Percentiles rank a stretch among this genome's conserved stretches.
Conservation (phyloP, 1,284 basidiomycete species). For the Marasmius fiardii region DNA sequence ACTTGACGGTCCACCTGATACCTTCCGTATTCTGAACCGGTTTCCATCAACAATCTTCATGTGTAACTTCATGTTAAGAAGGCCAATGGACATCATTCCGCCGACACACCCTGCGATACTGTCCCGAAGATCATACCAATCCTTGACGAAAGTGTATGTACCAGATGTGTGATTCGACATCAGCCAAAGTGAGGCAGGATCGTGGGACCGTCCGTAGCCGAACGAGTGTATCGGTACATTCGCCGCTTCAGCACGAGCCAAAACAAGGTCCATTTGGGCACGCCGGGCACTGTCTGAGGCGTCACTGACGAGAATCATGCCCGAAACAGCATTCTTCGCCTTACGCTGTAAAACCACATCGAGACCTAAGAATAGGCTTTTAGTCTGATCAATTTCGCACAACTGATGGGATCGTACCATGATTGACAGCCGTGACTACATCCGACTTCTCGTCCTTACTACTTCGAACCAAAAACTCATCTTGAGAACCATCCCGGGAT, state of each 20-base stretch:
- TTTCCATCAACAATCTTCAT: constrained; percentile 82
- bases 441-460: constrained; percentile 89
- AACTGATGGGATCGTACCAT: constrained; percentile 47
- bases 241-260: constrained; percentile 93
- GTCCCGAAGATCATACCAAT: constrained; percentile 91
- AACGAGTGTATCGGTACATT: constrained; percentile 96
- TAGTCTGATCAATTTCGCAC: background rate
- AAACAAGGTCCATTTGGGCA: constrained; percentile 98
- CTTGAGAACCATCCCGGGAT: constrained; percentile 35
- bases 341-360: constrained; percentile 94
- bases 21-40: constrained; percentile 87
- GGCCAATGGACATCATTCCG: constrained; percentile 90
- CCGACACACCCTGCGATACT: constrained; percentile 90
- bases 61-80: constrained; percentile 88
- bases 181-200: constrained; percentile 97
- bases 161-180: constrained; percentile 97
- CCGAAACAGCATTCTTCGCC: constrained; percentile 83
- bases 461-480: constrained; percentile 76
- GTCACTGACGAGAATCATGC: constrained; percentile 92
- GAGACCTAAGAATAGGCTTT: constrained; percentile 49
- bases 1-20: constrained; percentile 79
- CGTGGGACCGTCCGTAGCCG: constrained; percentile 94
- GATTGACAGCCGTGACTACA: constrained; percentile 94
- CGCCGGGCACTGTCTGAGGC: constrained; percentile 85
- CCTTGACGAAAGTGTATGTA: constrained; percentile 96